Evolutionary conservation across 2,329 filamentous ascomycete genomes (phyloP).

Genomic region (Aspergillus sp.): DNA sequence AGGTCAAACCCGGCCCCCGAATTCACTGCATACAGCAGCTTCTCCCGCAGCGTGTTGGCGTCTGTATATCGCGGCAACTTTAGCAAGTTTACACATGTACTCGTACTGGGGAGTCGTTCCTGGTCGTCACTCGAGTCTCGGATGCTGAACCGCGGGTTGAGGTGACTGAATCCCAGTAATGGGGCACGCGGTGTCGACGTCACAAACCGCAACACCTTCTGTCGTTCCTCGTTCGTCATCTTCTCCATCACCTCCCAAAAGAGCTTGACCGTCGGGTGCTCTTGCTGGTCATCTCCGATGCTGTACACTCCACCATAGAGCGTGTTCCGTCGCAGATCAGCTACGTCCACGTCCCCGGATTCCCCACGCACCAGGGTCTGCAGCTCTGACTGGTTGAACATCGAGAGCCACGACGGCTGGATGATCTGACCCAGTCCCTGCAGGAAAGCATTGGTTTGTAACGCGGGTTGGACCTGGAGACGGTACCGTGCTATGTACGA

Average conservation of each 20-base stretch:
- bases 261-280: constrained; percentile 79
- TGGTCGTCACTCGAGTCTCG: constrained; percentile 76
- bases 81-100: constrained; percentile 91
- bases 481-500: constrained; percentile 86
- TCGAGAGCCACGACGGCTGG: constrained; percentile 86
- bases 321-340: constrained; percentile 80
- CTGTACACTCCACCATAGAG: constrained; percentile 82
- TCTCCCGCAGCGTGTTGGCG: constrained; percentile 65
- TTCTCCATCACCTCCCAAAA: constrained; percentile 89
- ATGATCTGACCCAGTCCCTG: constrained; percentile 84
- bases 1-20: constrained; percentile 91
- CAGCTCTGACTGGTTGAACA: constrained; percentile 97
- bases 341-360: constrained; percentile 77
- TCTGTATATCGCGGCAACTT: constrained; percentile 82
- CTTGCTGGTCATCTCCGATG: constrained; percentile 81
- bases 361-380: constrained; percentile 92
- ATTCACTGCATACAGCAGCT: constrained; percentile 84
- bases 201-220: constrained; percentile 91
- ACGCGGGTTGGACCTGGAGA: constrained; percentile 72
- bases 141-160: constrained; percentile 86
- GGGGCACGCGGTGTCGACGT: constrained; percentile 90
- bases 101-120: constrained; percentile 80
- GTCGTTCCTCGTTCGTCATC: constrained; percentile 71
- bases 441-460: constrained; percentile 85
- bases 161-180: constrained; percentile 79